Conservation (phyloP, 2,329 filamentous ascomycete species). For the Nemania sp. region DNA sequence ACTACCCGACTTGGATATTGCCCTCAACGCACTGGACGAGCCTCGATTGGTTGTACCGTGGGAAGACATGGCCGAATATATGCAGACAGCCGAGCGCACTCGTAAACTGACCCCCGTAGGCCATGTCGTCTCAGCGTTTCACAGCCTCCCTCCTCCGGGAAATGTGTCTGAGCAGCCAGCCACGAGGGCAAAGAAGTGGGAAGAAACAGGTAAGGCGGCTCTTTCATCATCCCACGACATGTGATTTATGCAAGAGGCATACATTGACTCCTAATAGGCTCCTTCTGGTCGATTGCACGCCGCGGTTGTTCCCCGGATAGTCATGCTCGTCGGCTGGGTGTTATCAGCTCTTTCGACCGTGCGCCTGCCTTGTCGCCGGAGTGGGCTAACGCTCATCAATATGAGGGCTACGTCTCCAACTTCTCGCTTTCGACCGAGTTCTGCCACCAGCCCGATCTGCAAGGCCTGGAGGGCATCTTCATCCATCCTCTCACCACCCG, state of each 20-base stretch:
- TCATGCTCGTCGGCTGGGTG: conserved; percentile 55
- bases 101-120: conserved; percentile 49
- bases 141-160: conserved; percentile 47
- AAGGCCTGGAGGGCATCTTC: conserved; percentile 67
- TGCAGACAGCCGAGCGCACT: conserved; percentile 57
- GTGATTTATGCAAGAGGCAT: neutral
- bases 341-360: conserved; percentile 50
- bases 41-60: conserved; percentile 66
- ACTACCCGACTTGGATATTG: conserved; percentile 70
- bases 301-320: conserved; percentile 67
- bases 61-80: conserved; percentile 61
- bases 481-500: conserved; percentile 63
- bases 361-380: conserved; percentile 52
- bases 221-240: neutral
- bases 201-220: conserved; percentile 51
- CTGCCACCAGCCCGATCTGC: conserved; percentile 68
- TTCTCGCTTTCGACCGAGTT: conserved; percentile 64
- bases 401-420: conserved; percentile 64
- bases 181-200: conserved; percentile 53
- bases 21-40: conserved; percentile 70
- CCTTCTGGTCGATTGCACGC: conserved; percentile 62
- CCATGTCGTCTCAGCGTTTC: conserved; percentile 51
- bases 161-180: conserved; percentile 44
- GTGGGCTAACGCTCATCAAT: conserved; percentile 54
- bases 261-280: conserved; percentile 41